These are phyloP conservation scores for Heterobasidion occidentale DNA, from an alignment of 1,284 basidiomycete genomes.

Conservation along the genomic window DNA sequence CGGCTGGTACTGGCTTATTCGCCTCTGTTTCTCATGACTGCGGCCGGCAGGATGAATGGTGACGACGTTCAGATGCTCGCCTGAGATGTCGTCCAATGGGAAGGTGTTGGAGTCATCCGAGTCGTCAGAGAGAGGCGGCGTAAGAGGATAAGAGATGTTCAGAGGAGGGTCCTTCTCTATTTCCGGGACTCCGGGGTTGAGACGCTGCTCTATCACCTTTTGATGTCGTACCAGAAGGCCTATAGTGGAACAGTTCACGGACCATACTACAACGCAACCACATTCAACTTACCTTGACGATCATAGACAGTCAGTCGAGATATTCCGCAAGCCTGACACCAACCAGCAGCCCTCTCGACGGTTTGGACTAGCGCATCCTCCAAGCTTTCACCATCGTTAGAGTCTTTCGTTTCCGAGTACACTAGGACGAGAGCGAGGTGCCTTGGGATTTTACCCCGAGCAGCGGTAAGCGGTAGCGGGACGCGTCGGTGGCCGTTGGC, in stretches of 20 bases:
- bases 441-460: conserved; percentile 47
- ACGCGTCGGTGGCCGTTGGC: conserved; percentile 24
- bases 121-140: conserved; percentile 64
- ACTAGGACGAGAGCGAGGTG: conserved; percentile 61
- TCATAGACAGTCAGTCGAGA: conserved; percentile 62
- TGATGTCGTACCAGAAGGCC: background rate
- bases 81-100: conserved; percentile 34
- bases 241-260: background rate
- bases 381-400: conserved; percentile 17
- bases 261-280: background rate
- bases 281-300: conserved; percentile 44
- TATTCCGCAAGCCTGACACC: conserved; percentile 55
- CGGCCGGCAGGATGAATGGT: conserved; percentile 23
- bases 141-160: conserved; percentile 17
- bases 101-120: conserved; percentile 51
- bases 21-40: background rate
- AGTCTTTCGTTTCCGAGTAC: conserved; percentile 22
- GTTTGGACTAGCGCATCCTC: conserved; percentile 39
- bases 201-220: background rate
- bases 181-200: background rate
- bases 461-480: conserved; percentile 39
- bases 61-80: conserved; percentile 26
- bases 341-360: conserved; percentile 42
- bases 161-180: background rate
- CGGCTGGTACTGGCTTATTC: background rate